A percentile compares a stretch with the other conserved stretches of the same genome.
phyloP scores from a whole-genome alignment of 352 stramenopile genomes.

The Phytophthora ohioensis region DNA sequence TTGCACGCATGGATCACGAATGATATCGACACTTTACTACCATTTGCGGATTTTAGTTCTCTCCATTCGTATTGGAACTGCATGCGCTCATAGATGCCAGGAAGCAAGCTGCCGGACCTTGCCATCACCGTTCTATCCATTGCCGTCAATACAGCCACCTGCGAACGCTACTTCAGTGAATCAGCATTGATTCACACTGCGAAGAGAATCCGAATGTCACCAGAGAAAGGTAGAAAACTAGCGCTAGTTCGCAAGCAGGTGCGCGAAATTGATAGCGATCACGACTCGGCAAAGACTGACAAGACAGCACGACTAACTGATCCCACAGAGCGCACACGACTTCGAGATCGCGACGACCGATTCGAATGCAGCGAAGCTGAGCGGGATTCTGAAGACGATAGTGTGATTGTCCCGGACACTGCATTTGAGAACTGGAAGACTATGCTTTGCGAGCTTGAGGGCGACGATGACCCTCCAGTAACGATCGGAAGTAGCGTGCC shows the following conservation, averaged over 20 bases:
- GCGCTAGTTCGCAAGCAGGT: constrained; percentile 5
- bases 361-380: neutral
- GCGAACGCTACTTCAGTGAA: constrained; percentile 3
- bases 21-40: neutral
- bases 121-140: constrained; percentile 4
- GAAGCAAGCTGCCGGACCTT: constrained; percentile 10
- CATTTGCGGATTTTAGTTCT: neutral
- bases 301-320: neutral
- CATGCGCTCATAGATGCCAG: neutral
- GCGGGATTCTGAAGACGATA: neutral
- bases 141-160: constrained; percentile 1
- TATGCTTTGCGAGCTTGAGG: neutral
- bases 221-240: constrained; percentile 7
- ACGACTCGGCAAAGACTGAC: neutral
- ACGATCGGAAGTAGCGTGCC: neutral
- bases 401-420: neutral
- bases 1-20: constrained; percentile 4
- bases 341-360: neutral
- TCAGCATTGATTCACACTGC: constrained; percentile 20
- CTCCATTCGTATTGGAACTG: neutral
- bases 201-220: neutral
- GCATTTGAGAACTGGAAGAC: neutral
- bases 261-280: neutral
- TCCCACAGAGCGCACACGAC: neutral
- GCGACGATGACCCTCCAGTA: neutral